Evolutionary conservation across 352 stramenopile genomes (phyloP), one percentile per base, ranked within the genome.

Genomic region (Aphanomyces stellatus): DNA sequence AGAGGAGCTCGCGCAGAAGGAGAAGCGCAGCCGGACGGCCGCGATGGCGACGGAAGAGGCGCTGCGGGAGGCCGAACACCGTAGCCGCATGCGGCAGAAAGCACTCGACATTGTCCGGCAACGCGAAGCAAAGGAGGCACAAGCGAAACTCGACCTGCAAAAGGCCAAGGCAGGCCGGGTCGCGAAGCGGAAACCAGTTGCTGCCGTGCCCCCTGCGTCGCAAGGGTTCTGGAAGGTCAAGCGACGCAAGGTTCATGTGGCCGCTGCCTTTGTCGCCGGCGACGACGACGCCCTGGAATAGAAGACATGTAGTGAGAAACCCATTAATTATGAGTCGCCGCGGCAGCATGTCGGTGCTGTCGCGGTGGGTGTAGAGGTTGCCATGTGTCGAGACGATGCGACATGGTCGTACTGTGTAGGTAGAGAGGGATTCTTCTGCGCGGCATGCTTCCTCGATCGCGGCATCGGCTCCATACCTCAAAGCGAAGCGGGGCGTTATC

Each of bases 1-100:
- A 71, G 82, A 93, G 69, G 84, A 93, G 65, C 79, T 90, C n/a
- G 84, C 79, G 0, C 74, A 76, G 15, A 85, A 78, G 6, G 82
- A 93, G 57, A 92, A 91, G 70, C 80, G 84, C 2, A 78, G 80
- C 25, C 82, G 83, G 33, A 93, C 83, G 28, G 84, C 83, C 19
- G 79, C 89, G 4, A 81, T 84, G 35, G 86, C 86, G 10, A 93
- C 85, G 0, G 82, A 93, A 37, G 86, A 94, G 25, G 86, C 86
- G 0, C 64, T 94, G 40, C 84, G 82, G 27, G 86, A 94, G 69
- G 86, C 86, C 41, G 86, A 94, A 56, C 61, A 76, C 4, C 79
- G 86, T 27, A 93, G 84, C 60, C 75, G 86, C 27, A 13, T 65
- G 7, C 37, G 56, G 3, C 19, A 46, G 25, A 56, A 63, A 34